phyloP scores from a whole-genome alignment of 1,284 basidiomycete genomes.

The Rhodotorula sp. region DNA sequence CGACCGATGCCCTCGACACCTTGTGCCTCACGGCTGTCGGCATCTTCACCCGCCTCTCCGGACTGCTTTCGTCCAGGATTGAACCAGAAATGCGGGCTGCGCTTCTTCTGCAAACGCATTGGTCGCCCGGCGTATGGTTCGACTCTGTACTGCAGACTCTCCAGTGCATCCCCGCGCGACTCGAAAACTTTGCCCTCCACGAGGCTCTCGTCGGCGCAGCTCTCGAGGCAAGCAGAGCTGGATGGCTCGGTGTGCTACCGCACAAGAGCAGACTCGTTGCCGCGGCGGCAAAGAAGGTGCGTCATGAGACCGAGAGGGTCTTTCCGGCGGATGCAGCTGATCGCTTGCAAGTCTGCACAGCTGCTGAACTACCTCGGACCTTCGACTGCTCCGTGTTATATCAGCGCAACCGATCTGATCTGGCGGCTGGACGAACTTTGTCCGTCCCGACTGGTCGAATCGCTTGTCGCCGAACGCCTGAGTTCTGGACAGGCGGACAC shows the following conservation, averaged over 20 bases:
- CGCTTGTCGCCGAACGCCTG: constrained; percentile 70
- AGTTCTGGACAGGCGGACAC: constrained; percentile 56
- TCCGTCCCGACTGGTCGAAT: constrained; percentile 65
- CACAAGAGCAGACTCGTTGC: not conserved
- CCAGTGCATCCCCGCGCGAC: not conserved
- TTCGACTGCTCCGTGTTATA: constrained; percentile 69
- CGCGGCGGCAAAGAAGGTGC: constrained; percentile 16
- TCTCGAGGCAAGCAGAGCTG: constrained; percentile 53
- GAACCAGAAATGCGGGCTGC: too few species aligned
- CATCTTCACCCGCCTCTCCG: too few species aligned
- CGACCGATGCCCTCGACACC: too few species aligned
- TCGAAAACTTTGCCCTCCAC: constrained; percentile 63
- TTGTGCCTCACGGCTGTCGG: too few species aligned
- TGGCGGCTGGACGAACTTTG: constrained; percentile 75
- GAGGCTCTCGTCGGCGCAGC: constrained; percentile 64
- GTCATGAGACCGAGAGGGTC: not conserved
- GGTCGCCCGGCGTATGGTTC: constrained; percentile 8
- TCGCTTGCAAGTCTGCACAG: constrained; percentile 46
- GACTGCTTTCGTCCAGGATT: too few species aligned
- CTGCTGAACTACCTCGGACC: constrained; percentile 73
- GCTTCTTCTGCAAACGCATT: not conserved
- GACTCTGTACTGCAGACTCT: not conserved
- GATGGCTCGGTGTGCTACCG: constrained; percentile 45
- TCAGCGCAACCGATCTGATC: constrained; percentile 76
- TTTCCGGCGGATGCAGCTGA: too few species aligned